Evolutionary conservation across 1,284 basidiomycete species (phyloP), one percentile per base, ranked within the genome.

Genomic region (Cystobasidium slooffiae): DNA sequence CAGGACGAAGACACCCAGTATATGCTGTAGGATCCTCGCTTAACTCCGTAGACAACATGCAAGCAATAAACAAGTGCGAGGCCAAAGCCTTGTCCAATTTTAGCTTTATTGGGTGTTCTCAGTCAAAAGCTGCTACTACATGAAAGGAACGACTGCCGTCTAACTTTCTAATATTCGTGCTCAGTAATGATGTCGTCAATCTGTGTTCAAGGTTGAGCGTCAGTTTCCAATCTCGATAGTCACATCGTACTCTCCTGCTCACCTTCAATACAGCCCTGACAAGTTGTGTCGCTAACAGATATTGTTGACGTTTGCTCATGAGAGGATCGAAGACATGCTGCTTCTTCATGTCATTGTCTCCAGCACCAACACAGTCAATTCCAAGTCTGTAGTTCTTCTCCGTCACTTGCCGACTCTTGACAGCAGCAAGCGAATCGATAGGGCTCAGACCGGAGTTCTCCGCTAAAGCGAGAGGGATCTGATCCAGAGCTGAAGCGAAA

Each of bases 291-390:
- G 97, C 96, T 61, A 99, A 85, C 76, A 98, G 85, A 83, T 96
- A 94, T 82, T 99, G 97, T 83, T 98, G 95, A 80, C 96, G 87
- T 86, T 99, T 99, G 56, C 93, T 94, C 81, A 99, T 96, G 76
- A 98, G 86, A 41, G 96, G 95, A 82, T 99, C 96, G 81, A 96
- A 96, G 31, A 99, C 96, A 79, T 93, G 93, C 83, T 98, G 96
- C 81, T 91, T 88, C 86, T 92, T 96, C 96, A 99, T 99, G 81
- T 99, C 95, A 81, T 92, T 95, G 78, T 94, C 88, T 43, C 91
- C 92, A 77, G 86, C 86, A 51, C 91, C 91, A 75, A 91, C 86
- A 83, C 97, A 99, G 81, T 99, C 97, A 77, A 99, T 95, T 68
- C 96, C 96, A 67, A 98, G 85, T 77, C 87, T 87, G 2, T 94